These are phyloP conservation scores for Malus hybrid DNA, from an alignment of 331 rosid species.

Conservation along the genomic window DNA sequence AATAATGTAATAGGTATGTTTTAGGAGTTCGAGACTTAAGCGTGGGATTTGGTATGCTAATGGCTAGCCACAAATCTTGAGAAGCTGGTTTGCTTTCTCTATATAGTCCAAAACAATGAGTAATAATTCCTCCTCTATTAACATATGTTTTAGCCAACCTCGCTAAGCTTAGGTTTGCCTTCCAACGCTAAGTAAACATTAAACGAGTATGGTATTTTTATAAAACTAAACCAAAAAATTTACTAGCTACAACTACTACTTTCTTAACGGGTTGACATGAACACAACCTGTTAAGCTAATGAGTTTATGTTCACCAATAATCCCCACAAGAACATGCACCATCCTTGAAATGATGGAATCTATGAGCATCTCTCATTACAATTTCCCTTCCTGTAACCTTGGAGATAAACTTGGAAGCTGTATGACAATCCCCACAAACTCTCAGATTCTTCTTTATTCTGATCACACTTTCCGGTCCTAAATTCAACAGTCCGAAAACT, in stretches of 20 bases:
- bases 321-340: constrained; percentile 42
- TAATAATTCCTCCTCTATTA: not conserved
- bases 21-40: not conserved
- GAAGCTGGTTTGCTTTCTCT: constrained; percentile 16
- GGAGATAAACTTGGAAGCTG: constrained; percentile 37
- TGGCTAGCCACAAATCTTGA: constrained; percentile 25
- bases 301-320: constrained; percentile 23
- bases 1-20: not conserved
- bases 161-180: not conserved
- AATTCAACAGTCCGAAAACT: constrained; percentile 34
- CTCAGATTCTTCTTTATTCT: constrained; percentile 40
- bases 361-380: constrained; percentile 36
- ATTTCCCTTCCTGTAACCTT: constrained; percentile 33
- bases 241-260: not conserved
- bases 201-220: not conserved
- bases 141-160: not conserved
- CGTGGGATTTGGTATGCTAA: constrained; percentile 2
- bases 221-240: not conserved
- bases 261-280: not conserved
- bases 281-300: not conserved
- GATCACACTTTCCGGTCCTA: constrained; percentile 20
- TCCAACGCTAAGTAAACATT: not conserved
- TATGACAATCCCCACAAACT: constrained; percentile 49
- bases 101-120: not conserved
- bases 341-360: constrained; percentile 41